A percentile compares a stretch with the other conserved stretches of the same genome.
These are phyloP conservation scores for Fusarium coicis DNA, from an alignment of 2,329 filamentous ascomycete genomes.

Conservation along the genomic window DNA sequence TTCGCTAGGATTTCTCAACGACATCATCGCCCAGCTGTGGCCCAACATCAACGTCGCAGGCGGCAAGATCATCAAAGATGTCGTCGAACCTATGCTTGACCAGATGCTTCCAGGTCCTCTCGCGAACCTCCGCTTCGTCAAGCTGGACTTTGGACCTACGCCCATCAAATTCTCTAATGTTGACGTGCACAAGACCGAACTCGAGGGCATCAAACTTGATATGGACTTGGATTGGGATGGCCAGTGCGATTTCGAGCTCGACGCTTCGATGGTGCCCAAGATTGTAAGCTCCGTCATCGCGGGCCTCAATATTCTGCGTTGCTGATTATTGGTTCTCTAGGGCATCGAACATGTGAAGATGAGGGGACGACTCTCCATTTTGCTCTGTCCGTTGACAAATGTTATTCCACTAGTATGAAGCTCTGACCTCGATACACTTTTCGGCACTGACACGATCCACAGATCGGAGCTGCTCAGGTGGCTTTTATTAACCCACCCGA, in stretches of 20 bases:
- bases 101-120: slow-evolving; percentile 41
- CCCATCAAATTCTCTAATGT: slow-evolving; percentile 39
- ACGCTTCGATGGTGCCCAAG: slow-evolving; percentile 42
- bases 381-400: slow-evolving; percentile 40
- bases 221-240: slow-evolving; percentile 43
- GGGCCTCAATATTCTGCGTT: neutral
- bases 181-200: slow-evolving; percentile 40
- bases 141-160: slow-evolving; percentile 36
- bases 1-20: slow-evolving; percentile 38
- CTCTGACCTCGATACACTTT: rapidly evolving
- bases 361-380: slow-evolving; percentile 35
- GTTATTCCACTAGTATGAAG: slow-evolving; percentile 35
- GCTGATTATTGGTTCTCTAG: neutral
- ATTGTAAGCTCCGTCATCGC: slow-evolving; percentile 23
- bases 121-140: slow-evolving; percentile 36
- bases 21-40: slow-evolving; percentile 43
- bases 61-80: slow-evolving; percentile 37
- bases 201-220: slow-evolving; percentile 42
- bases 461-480: slow-evolving; percentile 43
- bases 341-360: slow-evolving; percentile 43
- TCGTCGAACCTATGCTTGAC: slow-evolving; percentile 40
- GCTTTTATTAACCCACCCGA: slow-evolving; percentile 41
- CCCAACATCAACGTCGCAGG: slow-evolving; percentile 44
- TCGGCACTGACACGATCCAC: neutral
- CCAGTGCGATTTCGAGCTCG: slow-evolving; percentile 40